These are phyloP conservation scores for Silene latifolia DNA, from an alignment of 148 eudicot species.

Conservation along the genomic window DNA sequence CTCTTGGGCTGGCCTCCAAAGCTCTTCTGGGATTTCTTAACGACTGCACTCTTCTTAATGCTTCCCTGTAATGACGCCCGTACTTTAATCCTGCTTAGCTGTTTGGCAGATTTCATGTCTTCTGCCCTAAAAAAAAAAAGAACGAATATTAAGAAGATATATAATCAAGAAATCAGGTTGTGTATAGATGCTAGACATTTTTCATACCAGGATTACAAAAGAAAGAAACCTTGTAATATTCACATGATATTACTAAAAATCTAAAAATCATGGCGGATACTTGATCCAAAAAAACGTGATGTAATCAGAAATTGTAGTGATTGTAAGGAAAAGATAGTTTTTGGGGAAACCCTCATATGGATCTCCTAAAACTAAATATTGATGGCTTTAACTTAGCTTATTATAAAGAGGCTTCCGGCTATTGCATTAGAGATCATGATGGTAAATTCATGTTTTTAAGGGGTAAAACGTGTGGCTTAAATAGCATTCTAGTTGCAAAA, in stretches of 20 bases:
- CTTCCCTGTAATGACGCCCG: neutral
- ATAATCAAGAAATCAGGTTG: neutral
- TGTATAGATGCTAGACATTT: neutral
- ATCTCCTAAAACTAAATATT: neutral
- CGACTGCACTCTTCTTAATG: constrained; percentile 14
- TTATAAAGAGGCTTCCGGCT: neutral
- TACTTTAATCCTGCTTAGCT: constrained; percentile 3
- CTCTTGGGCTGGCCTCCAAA: constrained; percentile 8
- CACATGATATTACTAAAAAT: neutral
- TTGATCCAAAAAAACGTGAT: neutral
- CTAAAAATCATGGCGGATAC: neutral
- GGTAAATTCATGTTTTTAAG: neutral
- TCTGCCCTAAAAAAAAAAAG: constrained; percentile 5
- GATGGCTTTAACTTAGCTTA: neutral
- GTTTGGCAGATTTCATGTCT: constrained; percentile 26
- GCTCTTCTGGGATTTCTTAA: constrained; percentile 19
- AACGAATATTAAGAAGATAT: neutral
- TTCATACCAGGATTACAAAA: neutral
- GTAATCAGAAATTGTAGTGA: neutral
- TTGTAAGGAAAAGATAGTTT: too few species aligned
- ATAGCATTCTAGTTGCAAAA: neutral
- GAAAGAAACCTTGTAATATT: neutral
- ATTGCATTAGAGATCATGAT: neutral
- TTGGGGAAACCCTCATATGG: neutral
- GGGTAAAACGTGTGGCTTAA: neutral